phyloP scores from a whole-genome alignment of 1,284 basidiomycete species.

The Leccinum insigne region DNA sequence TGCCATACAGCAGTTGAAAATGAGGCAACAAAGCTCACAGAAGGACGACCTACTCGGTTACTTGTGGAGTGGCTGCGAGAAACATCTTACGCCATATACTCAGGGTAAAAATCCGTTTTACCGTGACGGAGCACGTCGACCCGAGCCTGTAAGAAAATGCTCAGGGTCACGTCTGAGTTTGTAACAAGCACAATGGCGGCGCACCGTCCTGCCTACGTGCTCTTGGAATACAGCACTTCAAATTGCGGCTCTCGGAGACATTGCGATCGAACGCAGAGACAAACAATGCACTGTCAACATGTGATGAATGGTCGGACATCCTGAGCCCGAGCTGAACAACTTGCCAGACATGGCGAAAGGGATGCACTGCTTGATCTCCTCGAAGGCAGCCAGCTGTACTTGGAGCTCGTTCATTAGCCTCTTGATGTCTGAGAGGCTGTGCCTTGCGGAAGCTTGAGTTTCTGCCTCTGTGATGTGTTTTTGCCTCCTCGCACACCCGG shows the following conservation, averaged over 20 bases:
- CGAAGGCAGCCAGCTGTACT: too few species aligned
- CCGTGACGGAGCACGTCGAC: slow-evolving; percentile 75
- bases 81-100: slow-evolving; percentile 87
- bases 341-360: too few species aligned
- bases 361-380: too few species aligned
- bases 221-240: slow-evolving; percentile 96
- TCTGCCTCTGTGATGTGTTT: too few species aligned
- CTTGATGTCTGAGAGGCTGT: too few species aligned
- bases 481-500: too few species aligned
- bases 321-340: too few species aligned
- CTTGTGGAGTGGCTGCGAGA: slow-evolving; percentile 78
- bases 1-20: slow-evolving; percentile 28
- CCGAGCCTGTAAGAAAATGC: slow-evolving; percentile 41
- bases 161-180: slow-evolving; percentile 10
- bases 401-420: too few species aligned
- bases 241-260: slow-evolving; percentile 78
- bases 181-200: slow-evolving; percentile 27
- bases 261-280: slow-evolving; percentile 91
- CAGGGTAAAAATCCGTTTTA: slow-evolving; percentile 95
- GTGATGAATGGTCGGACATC: slow-evolving; percentile 54
- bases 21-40: slow-evolving; percentile 4
- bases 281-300: slow-evolving; percentile 66
- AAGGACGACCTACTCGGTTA: slow-evolving; percentile 67
- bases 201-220: slow-evolving; percentile 90
- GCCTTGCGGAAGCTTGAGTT: too few species aligned